phyloP scores from a whole-genome alignment of 306 rosid genomes.

The Trichosanthes cucumerina region DNA sequence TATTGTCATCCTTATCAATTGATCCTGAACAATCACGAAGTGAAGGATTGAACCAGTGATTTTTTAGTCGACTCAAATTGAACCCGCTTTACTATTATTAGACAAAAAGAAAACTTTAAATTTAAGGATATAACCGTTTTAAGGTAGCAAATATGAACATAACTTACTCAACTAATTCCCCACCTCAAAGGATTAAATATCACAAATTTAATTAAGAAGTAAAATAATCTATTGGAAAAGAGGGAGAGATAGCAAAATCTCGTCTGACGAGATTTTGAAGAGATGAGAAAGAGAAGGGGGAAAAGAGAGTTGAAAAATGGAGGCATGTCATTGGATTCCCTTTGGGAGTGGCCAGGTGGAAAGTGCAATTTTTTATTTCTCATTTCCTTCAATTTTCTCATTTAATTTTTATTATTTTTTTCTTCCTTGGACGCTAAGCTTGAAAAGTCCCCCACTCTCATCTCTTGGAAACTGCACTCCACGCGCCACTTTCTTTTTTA shows the following conservation, averaged over 20 bases:
- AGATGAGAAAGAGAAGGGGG: background rate
- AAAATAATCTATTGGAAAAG: too few relatives aligned
- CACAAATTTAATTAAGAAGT: background rate
- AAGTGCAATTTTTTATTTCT: background rate
- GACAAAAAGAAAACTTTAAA: background rate
- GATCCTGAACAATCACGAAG: too few relatives aligned
- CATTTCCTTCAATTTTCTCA: background rate
- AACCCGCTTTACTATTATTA: too few relatives aligned
- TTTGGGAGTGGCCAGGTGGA: constrained; percentile 10
- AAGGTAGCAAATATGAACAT: too few relatives aligned
- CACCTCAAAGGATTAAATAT: too few relatives aligned
- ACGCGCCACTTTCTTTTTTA: background rate
- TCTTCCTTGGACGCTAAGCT: background rate
- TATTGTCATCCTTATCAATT: too few relatives aligned
- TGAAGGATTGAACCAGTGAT: too few relatives aligned
- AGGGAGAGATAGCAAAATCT: background rate
- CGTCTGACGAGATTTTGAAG: background rate
- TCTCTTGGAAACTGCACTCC: background rate
- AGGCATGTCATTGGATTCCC: constrained; percentile 13
- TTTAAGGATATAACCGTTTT: too few relatives aligned
- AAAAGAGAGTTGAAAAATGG: constrained; percentile 1
- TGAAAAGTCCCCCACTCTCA: background rate
- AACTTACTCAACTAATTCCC: too few relatives aligned
- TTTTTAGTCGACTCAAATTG: too few relatives aligned
- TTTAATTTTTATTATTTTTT: background rate